Evolutionary conservation across 139 green algal species (phyloP).

Genomic region (Chlamydomonas sphaeroides): DNA sequence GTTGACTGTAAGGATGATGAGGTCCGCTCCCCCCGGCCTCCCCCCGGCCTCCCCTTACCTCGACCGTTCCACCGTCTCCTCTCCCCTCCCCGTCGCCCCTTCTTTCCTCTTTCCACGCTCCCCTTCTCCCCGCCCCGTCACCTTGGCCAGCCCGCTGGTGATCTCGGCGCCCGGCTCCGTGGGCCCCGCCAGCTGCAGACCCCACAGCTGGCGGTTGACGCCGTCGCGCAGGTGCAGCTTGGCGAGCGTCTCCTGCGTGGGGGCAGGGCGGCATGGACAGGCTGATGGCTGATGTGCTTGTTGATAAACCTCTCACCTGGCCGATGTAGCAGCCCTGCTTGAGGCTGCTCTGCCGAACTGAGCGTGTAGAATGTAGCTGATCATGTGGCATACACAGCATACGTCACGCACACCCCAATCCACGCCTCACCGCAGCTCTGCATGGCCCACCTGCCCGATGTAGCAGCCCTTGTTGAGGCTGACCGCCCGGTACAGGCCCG

Average conservation of each 20-base stretch:
- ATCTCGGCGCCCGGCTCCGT: conserved; percentile 51
- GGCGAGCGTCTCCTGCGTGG: conserved; percentile 74
- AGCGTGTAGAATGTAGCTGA: no score
- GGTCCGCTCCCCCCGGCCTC: no score
- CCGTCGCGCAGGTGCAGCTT: conserved; percentile 73
- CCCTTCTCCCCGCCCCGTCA: background rate
- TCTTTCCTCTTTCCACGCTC: no score
- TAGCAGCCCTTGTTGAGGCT: conserved; percentile 76
- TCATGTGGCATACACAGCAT: no score
- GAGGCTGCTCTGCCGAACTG: no score
- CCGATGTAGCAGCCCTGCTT: conserved; percentile 74
- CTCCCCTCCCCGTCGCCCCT: no score
- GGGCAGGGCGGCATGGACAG: background rate
- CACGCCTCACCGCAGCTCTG: no score
- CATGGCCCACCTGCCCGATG: conserved; percentile 48
- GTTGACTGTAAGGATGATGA: no score
- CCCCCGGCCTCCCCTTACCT: no score
- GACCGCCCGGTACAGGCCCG: conserved; percentile 76
- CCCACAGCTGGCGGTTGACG: conserved; percentile 78
- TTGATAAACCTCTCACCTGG: conserved; percentile 7
- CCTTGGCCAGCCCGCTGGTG: conserved; percentile 36
- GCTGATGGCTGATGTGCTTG: no score
- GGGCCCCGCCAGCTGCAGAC: conserved; percentile 56
- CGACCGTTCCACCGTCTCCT: no score
- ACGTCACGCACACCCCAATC: no score